Evolutionary conservation across 208 protist species (phyloP), one percentile per base, ranked within the genome.

Genomic region (Crithidia acanthocephali): DNA sequence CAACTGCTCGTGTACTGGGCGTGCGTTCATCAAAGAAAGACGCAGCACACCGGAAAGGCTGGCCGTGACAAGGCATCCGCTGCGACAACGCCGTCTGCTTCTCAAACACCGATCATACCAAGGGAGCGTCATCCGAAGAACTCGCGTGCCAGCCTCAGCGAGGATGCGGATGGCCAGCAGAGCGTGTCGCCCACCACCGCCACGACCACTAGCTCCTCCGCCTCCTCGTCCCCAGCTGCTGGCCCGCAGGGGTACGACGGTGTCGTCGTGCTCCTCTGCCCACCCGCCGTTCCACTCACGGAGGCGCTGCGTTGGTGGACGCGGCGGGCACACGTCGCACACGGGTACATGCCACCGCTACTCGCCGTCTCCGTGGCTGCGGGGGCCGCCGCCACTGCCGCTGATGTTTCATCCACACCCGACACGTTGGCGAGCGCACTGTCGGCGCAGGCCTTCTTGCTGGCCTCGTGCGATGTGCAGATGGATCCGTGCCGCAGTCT

Each of bases 261-360:
- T 25, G n/a, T 88, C 42, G 63, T 91, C 5, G 51, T 89, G 72
- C 51, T 73, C 18, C 74, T 82, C 28, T 76, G 76, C 33, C 68
- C 78, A 28, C 35, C 65, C 20, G 7, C 53, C 0, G 22, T 76
- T 37, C 18, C 78, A 2, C 32, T 94, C 47, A 67, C 66, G 62
- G 61, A 68, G 48, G 32, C 55, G 20, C 74, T 94, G 23, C 62
- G 80, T 25, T 92, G 84, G 62, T 94, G 86, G 86, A 83, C 80
- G 57, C 56, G 60, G 51, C 76, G 79, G 22, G 74, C 89, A 8
- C 87, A 85, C 66, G 69, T 60, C 45, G 81, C 91, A 57, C 84
- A 94, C 79, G 83, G 76, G 22, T 71, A 77, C n/a, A 68, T 92
- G 68, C 72, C 85, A 40, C 84, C 89, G 11, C 72, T 94, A 0